Evolutionary conservation across 768 basidiomycete genomes (phyloP), one percentile per base, ranked within the genome.

Genomic region (Psilocybe azurescens): DNA sequence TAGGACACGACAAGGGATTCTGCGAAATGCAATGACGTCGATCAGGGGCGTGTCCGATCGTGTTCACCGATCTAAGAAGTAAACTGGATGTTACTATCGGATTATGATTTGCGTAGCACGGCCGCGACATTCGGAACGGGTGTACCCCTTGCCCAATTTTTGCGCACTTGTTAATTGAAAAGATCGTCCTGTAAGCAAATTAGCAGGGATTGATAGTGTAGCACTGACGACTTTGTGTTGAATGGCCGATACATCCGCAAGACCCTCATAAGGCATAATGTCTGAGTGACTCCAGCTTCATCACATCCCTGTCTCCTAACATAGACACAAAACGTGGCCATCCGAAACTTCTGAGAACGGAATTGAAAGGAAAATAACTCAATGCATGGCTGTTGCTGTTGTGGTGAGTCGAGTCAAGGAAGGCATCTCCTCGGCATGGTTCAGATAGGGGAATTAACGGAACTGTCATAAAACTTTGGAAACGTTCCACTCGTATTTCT

Each of bases 321-420:
- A 53, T 57, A 56, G 57, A 44, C 46, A 63, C 62, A 59, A 55
- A 62, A 62, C 66, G 63, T 64, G 66, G 61, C 52, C 28, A 60
- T 60, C 66, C 66, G 66, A 67, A 62, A 67, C 66, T 58, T 39
- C 51, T 60, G 53, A 54, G 60, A 36, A 48, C 49, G 54, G 46
- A 63, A 60, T 57, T 63, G 46, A 56, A 56, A 56, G 32, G 38
- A 53, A 59, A 39, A 59, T 39, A 44, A 41, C 50, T 39, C 51
- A 39, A 46, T 36, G 52, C 55, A 41, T 58, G 56, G 51, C 53
- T 49, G 33, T 53, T 55, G 28, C 47, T 41, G 58, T 44, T 56
- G 51, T 53, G 58, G 20, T 56, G 56, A 44, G 51, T 20, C 59
- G 59, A 58, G 49, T 56, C 36, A 58, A 59, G 59, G 41, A 14